Evolutionary conservation across 1,284 basidiomycete species (phyloP), one percentile per base, ranked within the genome.

Genomic region (Earliella scabrosa): DNA sequence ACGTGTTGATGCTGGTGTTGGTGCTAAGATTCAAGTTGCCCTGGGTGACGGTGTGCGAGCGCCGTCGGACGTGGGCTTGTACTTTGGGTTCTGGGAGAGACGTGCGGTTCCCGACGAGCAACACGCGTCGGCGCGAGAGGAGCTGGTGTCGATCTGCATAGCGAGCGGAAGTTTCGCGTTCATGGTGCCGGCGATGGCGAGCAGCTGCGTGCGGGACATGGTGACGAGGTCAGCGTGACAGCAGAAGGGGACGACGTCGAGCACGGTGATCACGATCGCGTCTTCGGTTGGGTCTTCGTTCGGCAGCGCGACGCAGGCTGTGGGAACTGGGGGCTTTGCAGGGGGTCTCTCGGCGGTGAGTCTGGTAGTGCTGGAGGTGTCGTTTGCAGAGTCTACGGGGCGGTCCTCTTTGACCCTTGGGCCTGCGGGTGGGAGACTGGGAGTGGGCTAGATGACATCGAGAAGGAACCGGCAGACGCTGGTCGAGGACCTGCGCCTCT

Each of bases 141-240:
- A 66, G 52, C 69, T 61, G 1, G 73, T 70, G 54, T 77, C 71
- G 53, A 86, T 83, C 26, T 70, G 72, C 61, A 85, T 67, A 1
- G 72, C 74, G 34, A 45, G 62, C 0, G 83, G 83, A 3, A 86
- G 74, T 36, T 75, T 76, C 13, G 63, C 69, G 65, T 86, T 86
- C 36, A 85, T 71, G 11, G 70, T 58, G 7, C 63, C 58, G 14
- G 82, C 83, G 39, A 82, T 81, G 4, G 38, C 61, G 44, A 80
- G 63, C 44, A 86, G 79, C 56, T 78, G 70, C 1, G 65, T 36
- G 32, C 77, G 79, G 10, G 76, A 60, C 83, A 86, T 85, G 2
- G 77, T 76, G 57, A 84, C 58, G 38, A 86, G 78, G 60, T 86
- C 84, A 52, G 83, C 82, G 65, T 86, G 82, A 67, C 82, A 86